Evolutionary conservation across 2,329 filamentous ascomycete species (phyloP).

Genomic region (Grosmannia serpens): DNA sequence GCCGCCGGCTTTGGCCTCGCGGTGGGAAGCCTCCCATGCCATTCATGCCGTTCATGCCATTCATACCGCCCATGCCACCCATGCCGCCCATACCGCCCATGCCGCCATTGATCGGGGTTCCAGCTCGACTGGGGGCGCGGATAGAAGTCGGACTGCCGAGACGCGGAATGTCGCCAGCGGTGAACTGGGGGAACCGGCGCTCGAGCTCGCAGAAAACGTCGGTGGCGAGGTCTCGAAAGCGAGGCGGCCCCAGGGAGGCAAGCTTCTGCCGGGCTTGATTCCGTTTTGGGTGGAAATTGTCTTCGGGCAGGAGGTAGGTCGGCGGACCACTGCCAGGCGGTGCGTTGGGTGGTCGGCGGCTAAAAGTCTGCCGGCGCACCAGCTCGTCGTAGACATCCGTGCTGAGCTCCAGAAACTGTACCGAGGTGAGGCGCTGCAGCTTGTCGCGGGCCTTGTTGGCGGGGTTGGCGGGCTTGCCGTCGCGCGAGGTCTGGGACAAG

Average conservation of each 20-base stretch:
- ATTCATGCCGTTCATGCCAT: neutral
- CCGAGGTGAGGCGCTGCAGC: slow-evolving; percentile 73
- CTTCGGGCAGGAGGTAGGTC: slow-evolving; percentile 68
- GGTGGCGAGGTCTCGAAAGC: slow-evolving; percentile 85
- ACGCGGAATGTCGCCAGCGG: slow-evolving; percentile 55
- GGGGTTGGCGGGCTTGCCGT: slow-evolving; percentile 62
- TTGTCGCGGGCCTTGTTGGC: slow-evolving; percentile 92
- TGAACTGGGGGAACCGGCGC: slow-evolving; percentile 74
- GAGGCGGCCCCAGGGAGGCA: slow-evolving; percentile 72
- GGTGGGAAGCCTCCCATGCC: slow-evolving; percentile 26
- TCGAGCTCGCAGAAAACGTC: slow-evolving; percentile 96
- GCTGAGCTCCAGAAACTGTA: slow-evolving; percentile 94
- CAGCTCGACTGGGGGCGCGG: slow-evolving; percentile 45
- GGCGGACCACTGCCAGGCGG: slow-evolving; percentile 44
- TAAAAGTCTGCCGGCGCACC: slow-evolving; percentile 66
- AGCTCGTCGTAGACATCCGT: slow-evolving; percentile 97
- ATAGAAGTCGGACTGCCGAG: slow-evolving; percentile 57
- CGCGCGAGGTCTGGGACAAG: slow-evolving; percentile 56
- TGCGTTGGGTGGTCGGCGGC: slow-evolving; percentile 40
- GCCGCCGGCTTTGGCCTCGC: slow-evolving; percentile 39
- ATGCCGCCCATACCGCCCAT: too few species aligned
- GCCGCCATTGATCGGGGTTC: slow-evolving; percentile 46
- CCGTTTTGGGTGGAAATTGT: slow-evolving; percentile 87
- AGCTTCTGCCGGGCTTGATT: slow-evolving; percentile 97
- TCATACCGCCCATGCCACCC: slow-evolving; percentile 12